Evolutionary conservation across 306 rosid genomes (phyloP).

Genomic region (Citrullus mucosospermus): DNA sequence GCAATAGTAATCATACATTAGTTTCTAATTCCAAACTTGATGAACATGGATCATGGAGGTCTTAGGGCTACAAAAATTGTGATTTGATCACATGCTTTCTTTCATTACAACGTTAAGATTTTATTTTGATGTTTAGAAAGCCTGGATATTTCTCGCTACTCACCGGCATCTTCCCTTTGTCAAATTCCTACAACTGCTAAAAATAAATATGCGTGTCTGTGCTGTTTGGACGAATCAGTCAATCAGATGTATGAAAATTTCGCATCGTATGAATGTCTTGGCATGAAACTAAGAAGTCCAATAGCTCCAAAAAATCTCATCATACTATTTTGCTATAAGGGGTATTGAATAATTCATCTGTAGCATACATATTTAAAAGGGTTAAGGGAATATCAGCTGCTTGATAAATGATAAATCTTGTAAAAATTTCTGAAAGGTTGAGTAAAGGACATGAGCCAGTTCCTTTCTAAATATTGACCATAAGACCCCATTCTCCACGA

Average conservation of each 20-base stretch:
- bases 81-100: not conserved
- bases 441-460: not conserved
- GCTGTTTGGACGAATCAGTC: not conserved
- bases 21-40: not conserved
- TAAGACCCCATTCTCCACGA: not conserved
- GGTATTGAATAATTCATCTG: not conserved
- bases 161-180: not conserved
- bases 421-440: not conserved
- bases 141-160: not conserved
- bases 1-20: not conserved
- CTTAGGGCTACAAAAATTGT: not conserved
- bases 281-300: not conserved
- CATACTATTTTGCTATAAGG: not conserved
- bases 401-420: not conserved
- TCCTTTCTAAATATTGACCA: not conserved
- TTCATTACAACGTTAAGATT: not conserved
- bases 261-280: not conserved
- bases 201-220: too few species aligned
- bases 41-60: not conserved
- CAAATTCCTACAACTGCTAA: not conserved
- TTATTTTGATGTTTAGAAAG: not conserved
- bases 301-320: not conserved
- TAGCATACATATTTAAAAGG: not conserved
- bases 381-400: not conserved
- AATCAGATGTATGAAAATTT: not conserved